phyloP scores from a whole-genome alignment of 1,284 basidiomycete genomes.

The Irpex lacteus region DNA sequence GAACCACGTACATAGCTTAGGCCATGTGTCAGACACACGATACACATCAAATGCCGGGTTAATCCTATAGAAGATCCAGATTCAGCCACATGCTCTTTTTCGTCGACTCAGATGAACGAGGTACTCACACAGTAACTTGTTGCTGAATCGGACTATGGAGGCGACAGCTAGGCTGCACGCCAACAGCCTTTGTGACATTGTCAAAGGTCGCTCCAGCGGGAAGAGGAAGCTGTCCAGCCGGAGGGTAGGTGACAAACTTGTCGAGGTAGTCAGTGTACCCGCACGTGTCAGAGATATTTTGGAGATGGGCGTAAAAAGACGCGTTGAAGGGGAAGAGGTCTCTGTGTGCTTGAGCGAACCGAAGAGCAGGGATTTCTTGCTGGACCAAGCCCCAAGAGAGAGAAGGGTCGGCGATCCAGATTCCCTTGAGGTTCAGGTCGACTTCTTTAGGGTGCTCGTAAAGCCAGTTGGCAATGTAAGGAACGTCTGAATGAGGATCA shows the following conservation, averaged over 20 bases:
- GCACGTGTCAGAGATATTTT: slow-evolving; percentile 35
- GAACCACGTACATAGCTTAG: slow-evolving; percentile 27
- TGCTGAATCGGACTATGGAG: slow-evolving; percentile 38
- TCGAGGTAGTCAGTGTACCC: slow-evolving; percentile 40
- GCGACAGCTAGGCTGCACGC: slow-evolving; percentile 36
- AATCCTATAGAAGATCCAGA: slow-evolving; percentile 30
- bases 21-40: slow-evolving; percentile 35
- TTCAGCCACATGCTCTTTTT: neutral
- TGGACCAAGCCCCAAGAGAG: slow-evolving; percentile 35
- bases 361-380: slow-evolving; percentile 37
- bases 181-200: slow-evolving; percentile 21
- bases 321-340: slow-evolving; percentile 48
- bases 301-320: slow-evolving; percentile 30
- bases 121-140: slow-evolving; percentile 37
- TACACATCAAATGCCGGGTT: slow-evolving; percentile 56
- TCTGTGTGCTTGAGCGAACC: slow-evolving; percentile 41
- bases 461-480: slow-evolving; percentile 39
- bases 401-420: slow-evolving; percentile 39
- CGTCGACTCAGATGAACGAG: neutral
- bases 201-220: slow-evolving; percentile 35
- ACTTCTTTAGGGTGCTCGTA: slow-evolving; percentile 34
- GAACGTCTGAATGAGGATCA: slow-evolving; percentile 26
- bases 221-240: slow-evolving; percentile 46
- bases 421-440: slow-evolving; percentile 35
- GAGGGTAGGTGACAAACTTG: slow-evolving; percentile 38